Conservation (phyloP, 306 rosid species). For the Adenanthera pavonina region DNA sequence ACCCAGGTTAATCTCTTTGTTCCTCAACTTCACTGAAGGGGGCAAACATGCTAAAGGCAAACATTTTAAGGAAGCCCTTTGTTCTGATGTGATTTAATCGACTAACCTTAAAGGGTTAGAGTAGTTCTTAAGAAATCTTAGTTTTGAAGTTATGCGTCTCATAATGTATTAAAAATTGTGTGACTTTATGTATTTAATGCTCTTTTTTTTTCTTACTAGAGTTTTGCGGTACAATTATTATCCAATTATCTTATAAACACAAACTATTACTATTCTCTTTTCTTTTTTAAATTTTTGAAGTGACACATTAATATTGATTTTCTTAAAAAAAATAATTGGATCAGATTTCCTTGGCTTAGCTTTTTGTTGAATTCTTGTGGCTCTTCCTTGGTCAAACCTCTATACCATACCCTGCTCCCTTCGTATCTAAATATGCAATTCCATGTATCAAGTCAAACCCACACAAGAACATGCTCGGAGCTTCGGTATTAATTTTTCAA, state of each 20-base stretch:
- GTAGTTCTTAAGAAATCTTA: background rate
- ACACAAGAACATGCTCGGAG: background rate
- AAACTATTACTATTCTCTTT: background rate
- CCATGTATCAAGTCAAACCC: background rate
- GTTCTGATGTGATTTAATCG: background rate
- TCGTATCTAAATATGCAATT: background rate
- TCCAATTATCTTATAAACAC: background rate
- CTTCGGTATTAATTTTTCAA: background rate
- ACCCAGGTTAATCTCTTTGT: background rate
- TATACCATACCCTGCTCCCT: background rate
- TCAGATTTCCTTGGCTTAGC: background rate
- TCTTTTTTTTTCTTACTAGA: background rate
- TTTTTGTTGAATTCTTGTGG: background rate
- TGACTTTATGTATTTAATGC: background rate
- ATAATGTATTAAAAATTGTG: background rate
- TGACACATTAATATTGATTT: too few relatives aligned
- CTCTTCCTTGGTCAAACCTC: background rate
- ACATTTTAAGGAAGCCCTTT: background rate
- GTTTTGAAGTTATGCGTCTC: background rate
- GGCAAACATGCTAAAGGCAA: background rate
- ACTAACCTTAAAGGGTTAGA: background rate
- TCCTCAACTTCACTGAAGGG: background rate
- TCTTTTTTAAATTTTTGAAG: background rate
- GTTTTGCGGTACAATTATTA: background rate
- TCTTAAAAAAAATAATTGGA: background rate